Evolutionary conservation across 2,329 filamentous ascomycete genomes (phyloP).

Genomic region (Diaporthe citriasiana): DNA sequence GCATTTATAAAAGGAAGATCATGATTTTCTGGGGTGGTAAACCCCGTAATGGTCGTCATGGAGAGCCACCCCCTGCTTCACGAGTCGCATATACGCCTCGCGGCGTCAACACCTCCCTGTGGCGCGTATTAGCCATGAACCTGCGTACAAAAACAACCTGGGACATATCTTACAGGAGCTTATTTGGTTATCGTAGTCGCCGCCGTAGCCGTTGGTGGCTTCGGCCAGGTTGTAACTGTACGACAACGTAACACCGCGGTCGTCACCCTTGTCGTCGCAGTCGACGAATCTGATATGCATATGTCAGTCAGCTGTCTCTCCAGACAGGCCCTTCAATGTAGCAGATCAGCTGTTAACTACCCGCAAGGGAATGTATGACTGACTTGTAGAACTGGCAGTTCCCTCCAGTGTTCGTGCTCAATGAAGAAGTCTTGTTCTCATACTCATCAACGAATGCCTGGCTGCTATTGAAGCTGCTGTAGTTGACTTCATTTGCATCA

Average conservation of each 20-base stretch:
- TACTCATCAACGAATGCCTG: slow-evolving; percentile 5
- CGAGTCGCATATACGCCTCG: neutral
- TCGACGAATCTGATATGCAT: neutral
- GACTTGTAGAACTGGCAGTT: slow-evolving; percentile 28
- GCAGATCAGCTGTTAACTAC: neutral
- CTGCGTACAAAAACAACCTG: neutral
- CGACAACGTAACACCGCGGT: neutral
- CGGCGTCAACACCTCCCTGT: slow-evolving; percentile 8
- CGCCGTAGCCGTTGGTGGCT: neutral
- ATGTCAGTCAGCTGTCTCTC: neutral
- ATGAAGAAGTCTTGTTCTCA: neutral
- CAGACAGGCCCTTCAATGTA: neutral
- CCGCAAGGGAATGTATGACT: neutral
- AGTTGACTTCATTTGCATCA: neutral
- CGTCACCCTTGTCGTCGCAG: slow-evolving; percentile 11
- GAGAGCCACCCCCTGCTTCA: neutral
- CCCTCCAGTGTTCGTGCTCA: slow-evolving; percentile 19
- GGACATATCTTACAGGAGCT: neutral
- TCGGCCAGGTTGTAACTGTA: slow-evolving; percentile 18
- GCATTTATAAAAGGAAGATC: too few species aligned
- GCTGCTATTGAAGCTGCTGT: neutral
- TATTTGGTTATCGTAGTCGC: slow-evolving; percentile 18
- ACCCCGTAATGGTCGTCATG: rapidly evolving
- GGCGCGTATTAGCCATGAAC: neutral
- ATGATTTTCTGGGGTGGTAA: rapidly evolving